Base-by-base conservation (phyloP, 225 moss, liverwort and hornwort genomes). In the Pleurozium schreberi region DNA sequence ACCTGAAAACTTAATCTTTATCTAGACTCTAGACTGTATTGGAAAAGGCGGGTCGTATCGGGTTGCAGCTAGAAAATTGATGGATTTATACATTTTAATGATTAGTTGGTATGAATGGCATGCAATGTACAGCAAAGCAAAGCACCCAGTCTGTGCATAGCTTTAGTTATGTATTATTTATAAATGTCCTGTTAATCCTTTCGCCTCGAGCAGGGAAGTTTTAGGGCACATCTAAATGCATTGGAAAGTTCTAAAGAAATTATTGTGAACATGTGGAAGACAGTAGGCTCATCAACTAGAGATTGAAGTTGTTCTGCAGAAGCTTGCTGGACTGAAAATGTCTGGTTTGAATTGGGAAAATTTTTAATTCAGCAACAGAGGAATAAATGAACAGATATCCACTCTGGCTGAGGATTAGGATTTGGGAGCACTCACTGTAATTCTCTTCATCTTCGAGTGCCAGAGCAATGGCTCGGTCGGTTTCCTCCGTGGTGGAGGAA, bases 391-490 rank as follows among this genome's bases (percentile, higher is more conserved):
- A 81, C 10, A 9, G 20, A 57, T 61, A 83, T 31, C 18, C 47
- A 47, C 57, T 57, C 75, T 47, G 27, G 26, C 27, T 33, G 31
- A 75, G 33, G 50, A 62, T 38, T 57, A n/a, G n/a, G n/a, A n/a
- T n/a, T n/a, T n/a, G 52, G 11, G 50, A 66, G 77, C 55, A 88
- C 87, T 92, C 82, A 92, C 92, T 70, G 67, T 70, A 81, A 19
- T 60, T 34, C 9, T 94, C 94, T 75, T 91, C 92, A 80, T 91
- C 90, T 13, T 83, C 79, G n/a, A 94, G 91, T 23, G 94, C 91
- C 49, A 90, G 68, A 61, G 91, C 92, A 90, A 92, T 90, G 83
- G 92, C 92, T 60, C 91, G 87, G 83, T 92, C 94, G 25, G 80
- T 91, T 12, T 87, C 91, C 83, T 92, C 92, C 27, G 75, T 79